Evolutionary conservation across 2,329 filamentous ascomycete species (phyloP).

Genomic region (Lasiodiplodia hormozganensis): DNA sequence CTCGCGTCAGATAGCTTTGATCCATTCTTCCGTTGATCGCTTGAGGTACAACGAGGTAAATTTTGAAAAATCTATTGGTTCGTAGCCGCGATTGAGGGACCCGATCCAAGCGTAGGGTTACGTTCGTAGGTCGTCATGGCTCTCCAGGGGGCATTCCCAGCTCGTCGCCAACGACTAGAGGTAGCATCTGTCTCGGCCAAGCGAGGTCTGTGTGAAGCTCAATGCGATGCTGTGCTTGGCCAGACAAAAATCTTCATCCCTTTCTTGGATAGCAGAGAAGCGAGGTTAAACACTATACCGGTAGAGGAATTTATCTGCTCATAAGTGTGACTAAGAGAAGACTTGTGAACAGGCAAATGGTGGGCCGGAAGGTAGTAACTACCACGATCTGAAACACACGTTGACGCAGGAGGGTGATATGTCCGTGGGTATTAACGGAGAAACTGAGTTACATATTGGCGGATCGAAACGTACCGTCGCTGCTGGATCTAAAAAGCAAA

Average conservation of each 20-base stretch:
- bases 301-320: too few relatives aligned
- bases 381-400: neutral
- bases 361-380: neutral
- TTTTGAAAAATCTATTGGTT: conserved; percentile 8
- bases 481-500: neutral
- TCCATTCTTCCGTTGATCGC: conserved; percentile 22
- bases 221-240: conserved; percentile 14
- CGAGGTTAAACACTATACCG: neutral
- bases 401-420: neutral
- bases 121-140: conserved; percentile 20
- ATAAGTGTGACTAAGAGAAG: neutral
- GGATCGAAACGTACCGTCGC: neutral
- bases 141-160: conserved; percentile 25
- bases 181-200: conserved; percentile 28
- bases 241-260: conserved; percentile 17
- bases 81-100: neutral
- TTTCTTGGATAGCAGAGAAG: conserved; percentile 13
- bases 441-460: neutral
- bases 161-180: neutral
- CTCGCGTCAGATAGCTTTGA: conserved; percentile 21
- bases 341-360: too few relatives aligned
- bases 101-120: conserved; percentile 4
- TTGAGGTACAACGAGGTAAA: neutral
- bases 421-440: neutral
- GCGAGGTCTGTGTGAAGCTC: conserved; percentile 7